Conservation (phyloP, 768 basidiomycete genomes). For the Lentinula detonsa region DNA sequence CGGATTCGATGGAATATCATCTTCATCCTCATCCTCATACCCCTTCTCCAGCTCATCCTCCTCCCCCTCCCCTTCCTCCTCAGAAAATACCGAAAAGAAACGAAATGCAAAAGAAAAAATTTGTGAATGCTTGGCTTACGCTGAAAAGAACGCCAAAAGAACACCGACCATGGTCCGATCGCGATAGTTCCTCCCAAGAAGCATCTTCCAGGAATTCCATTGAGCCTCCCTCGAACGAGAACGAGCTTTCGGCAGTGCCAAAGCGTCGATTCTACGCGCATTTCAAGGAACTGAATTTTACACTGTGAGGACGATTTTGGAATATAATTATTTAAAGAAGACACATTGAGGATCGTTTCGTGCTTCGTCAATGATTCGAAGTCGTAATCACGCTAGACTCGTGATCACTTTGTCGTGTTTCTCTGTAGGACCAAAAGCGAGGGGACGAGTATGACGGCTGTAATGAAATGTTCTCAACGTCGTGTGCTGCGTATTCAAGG, state of each 20-base stretch:
- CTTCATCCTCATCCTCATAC: too few relatives aligned
- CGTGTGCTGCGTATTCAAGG: conserved; percentile 10
- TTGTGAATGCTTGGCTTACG: conserved; percentile 30
- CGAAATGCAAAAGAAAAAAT: background rate
- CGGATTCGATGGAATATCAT: too few relatives aligned
- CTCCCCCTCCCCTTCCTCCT: too few relatives aligned
- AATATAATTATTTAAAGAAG: background rate
- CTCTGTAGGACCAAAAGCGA: conserved; percentile 59
- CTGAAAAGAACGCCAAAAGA: conserved; percentile 75
- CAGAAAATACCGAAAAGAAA: conserved; percentile 13
- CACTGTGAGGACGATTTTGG: background rate
- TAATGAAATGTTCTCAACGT: conserved; percentile 51
- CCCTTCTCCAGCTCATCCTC: too few relatives aligned
- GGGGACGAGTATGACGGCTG: conserved; percentile 58
- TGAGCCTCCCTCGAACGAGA: conserved; percentile 23
- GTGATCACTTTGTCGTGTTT: conserved; percentile 47
- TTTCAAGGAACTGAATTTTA: conserved; percentile 63
- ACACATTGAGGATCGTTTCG: conserved; percentile 39
- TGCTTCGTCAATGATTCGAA: conserved; percentile 37
- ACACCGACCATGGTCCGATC: conserved; percentile 65
- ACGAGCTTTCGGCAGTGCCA: conserved; percentile 12
- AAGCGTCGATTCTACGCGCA: conserved; percentile 54
- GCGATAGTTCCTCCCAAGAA: conserved; percentile 50
- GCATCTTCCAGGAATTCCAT: conserved; percentile 43
- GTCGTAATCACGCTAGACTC: conserved; percentile 52